Conservation (phyloP, 2,329 filamentous ascomycete genomes). For the Akanthomyces lecanii region DNA sequence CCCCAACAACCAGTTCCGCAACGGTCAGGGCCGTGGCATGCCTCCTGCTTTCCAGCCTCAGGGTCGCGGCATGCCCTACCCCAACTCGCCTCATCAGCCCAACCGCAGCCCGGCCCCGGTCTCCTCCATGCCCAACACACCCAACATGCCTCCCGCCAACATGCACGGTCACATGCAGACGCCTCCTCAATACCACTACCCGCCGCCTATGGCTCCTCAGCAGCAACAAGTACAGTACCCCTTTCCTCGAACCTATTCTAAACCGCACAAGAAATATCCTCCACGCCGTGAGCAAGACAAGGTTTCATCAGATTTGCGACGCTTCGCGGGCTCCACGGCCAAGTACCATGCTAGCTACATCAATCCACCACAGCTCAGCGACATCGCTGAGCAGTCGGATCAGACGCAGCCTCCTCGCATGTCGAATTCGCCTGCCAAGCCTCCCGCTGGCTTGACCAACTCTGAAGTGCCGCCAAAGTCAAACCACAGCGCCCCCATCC, state of each 20-base stretch:
- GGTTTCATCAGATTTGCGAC: conserved; percentile 13
- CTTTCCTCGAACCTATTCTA: conserved; percentile 27
- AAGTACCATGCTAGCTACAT: conserved; percentile 10
- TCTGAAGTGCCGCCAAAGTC: conserved; percentile 10
- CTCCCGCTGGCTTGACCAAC: conserved; percentile 1
- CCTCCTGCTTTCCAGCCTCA: conserved; percentile 44
- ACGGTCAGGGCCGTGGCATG: conserved; percentile 49
- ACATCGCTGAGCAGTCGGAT: conserved; percentile 7
- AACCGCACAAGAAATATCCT: conserved; percentile 10
- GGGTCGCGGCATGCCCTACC: conserved; percentile 43
- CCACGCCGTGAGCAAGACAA: conserved; percentile 16
- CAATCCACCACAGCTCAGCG: conserved; percentile 8
- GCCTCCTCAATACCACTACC: conserved; percentile 58
- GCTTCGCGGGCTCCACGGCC: background rate
- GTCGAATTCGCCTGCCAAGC: background rate
- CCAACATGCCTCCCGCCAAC: conserved; percentile 60
- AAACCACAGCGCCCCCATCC: conserved; percentile 16
- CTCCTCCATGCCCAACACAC: conserved; percentile 63
- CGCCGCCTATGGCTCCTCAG: conserved; percentile 53
- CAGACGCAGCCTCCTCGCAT: background rate
- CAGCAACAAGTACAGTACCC: conserved; percentile 59
- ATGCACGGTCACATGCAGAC: conserved; percentile 54
- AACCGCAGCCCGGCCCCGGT: conserved; percentile 62
- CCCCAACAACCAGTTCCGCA: conserved; percentile 40
- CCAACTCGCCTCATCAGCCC: conserved; percentile 59